Base-by-base conservation (phyloP, 768 basidiomycete genomes). In the Panaeolus cyanescens region DNA sequence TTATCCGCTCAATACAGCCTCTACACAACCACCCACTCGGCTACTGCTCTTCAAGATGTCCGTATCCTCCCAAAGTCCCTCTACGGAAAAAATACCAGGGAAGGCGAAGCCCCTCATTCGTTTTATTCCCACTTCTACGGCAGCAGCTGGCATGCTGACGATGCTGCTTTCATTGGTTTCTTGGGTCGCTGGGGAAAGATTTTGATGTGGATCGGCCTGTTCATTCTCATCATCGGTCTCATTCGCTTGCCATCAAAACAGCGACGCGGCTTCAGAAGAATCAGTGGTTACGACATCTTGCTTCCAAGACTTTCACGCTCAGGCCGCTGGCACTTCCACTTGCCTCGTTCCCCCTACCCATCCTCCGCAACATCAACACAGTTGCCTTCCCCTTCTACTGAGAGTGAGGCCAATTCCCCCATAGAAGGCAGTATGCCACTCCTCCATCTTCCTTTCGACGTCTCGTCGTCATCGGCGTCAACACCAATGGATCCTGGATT, bases 61-160 rank as follows among this genome's bases (percentile, higher is more conserved):
- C 92, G 96, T 62, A 88, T 99, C 62, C 80, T 99, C 4, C 95
- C 97, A n/a, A 96, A 95, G 76, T 83, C 92, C 7, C 83, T 98
- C n/a, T 99, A 99, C 53, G 96, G 96, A 61, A 99, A 99, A 79
- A 98, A 99, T 72, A 93, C 93, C 2, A 85, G 87, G 62, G 80
- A 84, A 53, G 87, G 79, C 37, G 91, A 95, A 67, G 92, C 92
- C 0, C 93, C 94, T 1, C 85, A 96, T 69, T 87, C 95, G 5
- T 99, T 95, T 84, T 99, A 98, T 75, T 84, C 88, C n/a, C 96
- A 99, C 74, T 96, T 87, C 79, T 99, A 99, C 68, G 96, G 95
- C 31, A 97, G 95, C 70, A 95, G 93, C 68, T 99, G 96, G 96
- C 96, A 99, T 70, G 89, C 95, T 4, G 95, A 96, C 69, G 96